Evolutionary conservation across 768 basidiomycete species (phyloP).

Genomic region (Xerocomellus dryophilus): DNA sequence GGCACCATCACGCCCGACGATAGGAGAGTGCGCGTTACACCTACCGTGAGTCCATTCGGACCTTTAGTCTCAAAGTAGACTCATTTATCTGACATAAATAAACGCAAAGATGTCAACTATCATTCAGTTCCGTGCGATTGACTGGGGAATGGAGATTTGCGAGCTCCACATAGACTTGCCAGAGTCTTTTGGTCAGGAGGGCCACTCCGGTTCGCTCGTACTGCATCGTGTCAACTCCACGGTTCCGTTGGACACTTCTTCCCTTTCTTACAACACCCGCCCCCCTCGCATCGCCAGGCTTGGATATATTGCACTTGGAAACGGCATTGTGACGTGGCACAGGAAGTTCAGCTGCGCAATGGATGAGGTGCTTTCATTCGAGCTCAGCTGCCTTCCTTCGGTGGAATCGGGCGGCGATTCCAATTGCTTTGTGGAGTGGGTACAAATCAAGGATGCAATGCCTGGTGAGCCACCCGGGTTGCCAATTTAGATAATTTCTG

Average conservation of each 20-base stretch:
- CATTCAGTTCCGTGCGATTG: slow-evolving; percentile 14
- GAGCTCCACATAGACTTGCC: slow-evolving; percentile 12
- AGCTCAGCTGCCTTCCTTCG: slow-evolving; percentile 9
- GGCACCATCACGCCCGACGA: slow-evolving; percentile 11
- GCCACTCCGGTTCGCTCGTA: slow-evolving; percentile 3
- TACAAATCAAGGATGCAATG: slow-evolving; percentile 10
- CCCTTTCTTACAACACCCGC: slow-evolving; percentile 10
- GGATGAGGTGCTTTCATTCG: slow-evolving; percentile 15
- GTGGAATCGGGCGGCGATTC: slow-evolving; percentile 8
- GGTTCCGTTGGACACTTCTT: slow-evolving; percentile 2
- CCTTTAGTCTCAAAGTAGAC: background rate
- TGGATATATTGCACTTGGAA: slow-evolving; percentile 1
- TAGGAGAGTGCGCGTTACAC: slow-evolving; percentile 3
- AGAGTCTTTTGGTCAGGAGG: background rate
- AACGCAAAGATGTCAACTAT: slow-evolving; percentile 9
- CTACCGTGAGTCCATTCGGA: background rate
- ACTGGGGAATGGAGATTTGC: slow-evolving; percentile 16
- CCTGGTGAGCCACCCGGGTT: slow-evolving; percentile 6
- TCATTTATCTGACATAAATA: background rate
- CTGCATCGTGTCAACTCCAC: slow-evolving; percentile 10
- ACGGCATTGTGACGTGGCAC: slow-evolving; percentile 3
- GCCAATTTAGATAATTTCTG: background rate
- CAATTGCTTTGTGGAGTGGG: slow-evolving; percentile 8
- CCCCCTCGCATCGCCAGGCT: slow-evolving; percentile 5
- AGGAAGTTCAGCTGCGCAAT: slow-evolving; percentile 7